A percentile compares a stretch with the other conserved stretches of the same genome.
Evolutionary conservation across 1,284 basidiomycete species (phyloP).

Genomic region (Prillingera fragicola): DNA sequence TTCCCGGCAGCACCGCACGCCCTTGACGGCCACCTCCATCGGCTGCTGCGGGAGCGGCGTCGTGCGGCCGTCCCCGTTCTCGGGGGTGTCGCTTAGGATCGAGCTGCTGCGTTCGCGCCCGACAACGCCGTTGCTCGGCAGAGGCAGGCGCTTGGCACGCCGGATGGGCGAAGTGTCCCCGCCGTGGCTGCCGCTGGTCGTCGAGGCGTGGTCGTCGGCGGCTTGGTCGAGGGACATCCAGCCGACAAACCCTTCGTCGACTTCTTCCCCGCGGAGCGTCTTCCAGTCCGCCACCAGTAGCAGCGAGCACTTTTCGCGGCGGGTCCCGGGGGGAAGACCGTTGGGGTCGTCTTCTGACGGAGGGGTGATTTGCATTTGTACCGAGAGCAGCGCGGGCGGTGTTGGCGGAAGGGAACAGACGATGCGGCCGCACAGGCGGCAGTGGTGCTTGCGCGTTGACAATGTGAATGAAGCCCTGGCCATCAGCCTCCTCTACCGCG

Average conservation of each 20-base stretch:
- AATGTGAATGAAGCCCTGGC: slow-evolving; percentile 72
- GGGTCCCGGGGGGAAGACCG: slow-evolving; percentile 49
- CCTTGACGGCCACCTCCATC: slow-evolving; percentile 71
- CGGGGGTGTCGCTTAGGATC: slow-evolving; percentile 1
- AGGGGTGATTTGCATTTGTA: slow-evolving; percentile 43
- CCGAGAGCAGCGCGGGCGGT: slow-evolving; percentile 49
- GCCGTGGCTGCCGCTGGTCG: background rate
- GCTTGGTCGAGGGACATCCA: slow-evolving; percentile 49
- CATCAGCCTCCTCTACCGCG: too few relatives aligned
- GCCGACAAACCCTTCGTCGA: slow-evolving; percentile 74
- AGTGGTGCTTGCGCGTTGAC: slow-evolving; percentile 93
- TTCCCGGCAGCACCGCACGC: slow-evolving; percentile 73
- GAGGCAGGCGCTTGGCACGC: background rate
- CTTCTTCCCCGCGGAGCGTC: slow-evolving; percentile 71
- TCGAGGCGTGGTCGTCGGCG: slow-evolving; percentile 43
- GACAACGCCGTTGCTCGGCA: background rate
- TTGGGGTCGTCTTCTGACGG: slow-evolving; percentile 31
- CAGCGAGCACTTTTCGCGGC: slow-evolving; percentile 64
- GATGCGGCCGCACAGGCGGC: slow-evolving; percentile 85
- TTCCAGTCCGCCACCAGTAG: slow-evolving; percentile 72
- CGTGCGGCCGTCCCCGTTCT: slow-evolving; percentile 16
- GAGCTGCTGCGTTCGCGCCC: background rate
- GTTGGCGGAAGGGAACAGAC: slow-evolving; percentile 86
- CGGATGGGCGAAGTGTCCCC: background rate
- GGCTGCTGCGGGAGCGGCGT: slow-evolving; percentile 38